Percentiles rank a stretch among this genome's conserved stretches.
phyloP scores from a whole-genome alignment of 2,329 filamentous ascomycete genomes.

The Trichophyton verrucosum region DNA sequence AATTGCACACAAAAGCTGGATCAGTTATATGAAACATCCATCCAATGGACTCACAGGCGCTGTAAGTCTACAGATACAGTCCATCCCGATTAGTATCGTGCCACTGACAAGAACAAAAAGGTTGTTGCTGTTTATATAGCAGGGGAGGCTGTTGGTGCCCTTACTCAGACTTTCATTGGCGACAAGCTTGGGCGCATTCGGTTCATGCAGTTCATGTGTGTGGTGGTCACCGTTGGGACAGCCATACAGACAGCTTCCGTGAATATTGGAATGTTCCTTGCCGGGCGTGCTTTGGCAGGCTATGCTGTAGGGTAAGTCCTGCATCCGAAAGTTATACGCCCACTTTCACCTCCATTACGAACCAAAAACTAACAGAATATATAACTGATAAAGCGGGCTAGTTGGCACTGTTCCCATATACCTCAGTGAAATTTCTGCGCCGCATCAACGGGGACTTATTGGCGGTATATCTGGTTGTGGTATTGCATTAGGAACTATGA shows the following conservation, averaged over 20 bases:
- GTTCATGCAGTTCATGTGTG: slow-evolving; percentile 44
- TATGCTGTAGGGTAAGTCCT: slow-evolving; percentile 33
- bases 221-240: slow-evolving; percentile 44
- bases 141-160: slow-evolving; percentile 45
- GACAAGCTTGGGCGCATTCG: slow-evolving; percentile 43
- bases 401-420: slow-evolving; percentile 45
- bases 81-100: neutral
- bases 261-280: slow-evolving; percentile 44
- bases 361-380: neutral
- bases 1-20: slow-evolving; percentile 49
- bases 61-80: slow-evolving; percentile 20
- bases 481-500: slow-evolving; percentile 45
- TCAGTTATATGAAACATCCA: slow-evolving; percentile 46
- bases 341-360: too few species aligned
- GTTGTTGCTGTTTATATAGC: slow-evolving; percentile 49
- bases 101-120: slow-evolving; percentile 13
- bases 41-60: slow-evolving; percentile 44
- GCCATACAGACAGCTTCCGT: slow-evolving; percentile 43
- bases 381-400: slow-evolving; percentile 28
- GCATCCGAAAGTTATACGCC: neutral
- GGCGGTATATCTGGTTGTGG: slow-evolving; percentile 44
- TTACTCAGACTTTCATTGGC: slow-evolving; percentile 42
- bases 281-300: slow-evolving; percentile 38
- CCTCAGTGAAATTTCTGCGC: slow-evolving; percentile 42
- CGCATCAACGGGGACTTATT: slow-evolving; percentile 40